Evolutionary conservation across 2,329 filamentous ascomycete genomes (phyloP), one percentile per base, ranked within the genome.

Genomic region (Cladorrhinum sp.): DNA sequence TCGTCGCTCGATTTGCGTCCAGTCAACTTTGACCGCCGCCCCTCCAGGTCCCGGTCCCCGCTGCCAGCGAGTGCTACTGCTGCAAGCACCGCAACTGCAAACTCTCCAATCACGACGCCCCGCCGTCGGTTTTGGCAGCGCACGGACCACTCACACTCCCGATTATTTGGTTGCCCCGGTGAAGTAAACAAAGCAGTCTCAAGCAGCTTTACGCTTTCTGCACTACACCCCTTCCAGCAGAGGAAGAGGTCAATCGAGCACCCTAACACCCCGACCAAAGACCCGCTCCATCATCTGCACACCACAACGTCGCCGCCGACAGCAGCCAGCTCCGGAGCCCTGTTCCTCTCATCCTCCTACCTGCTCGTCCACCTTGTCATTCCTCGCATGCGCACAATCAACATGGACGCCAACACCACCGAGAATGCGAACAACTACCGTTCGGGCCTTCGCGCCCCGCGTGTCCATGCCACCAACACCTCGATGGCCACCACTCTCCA

Each of bases 261-360:
- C 55, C 27, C 57, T 59, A 58, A 50, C 22, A 57, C 57, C 56
- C 29, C 57, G 58, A 58, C 53, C 22, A 58, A 56, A 61, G 61
- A 59, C 58, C 63, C 67, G 60, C 62, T 68, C 67, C 63, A 53
- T 63, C 58, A 53, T 67, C 62, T 68, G 68, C 63, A 54, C 63
- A 57, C 52, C 68, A 71, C 64, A 50, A 71, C 70, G 67, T 66
- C 66, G 67, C 65, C 66, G 54, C 66, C 69, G 63, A 67, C 68
- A 51, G 65, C 70, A 62, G 67, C 69, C 55, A 65, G 65, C 23
- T 59, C 70, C 50, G 75, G 75, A 71, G 72, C 73, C 59, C 65
- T 75, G 72, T 74, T 76, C 68, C 71, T 77, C 65, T 69, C 72
- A 64, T 71, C 72, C 58, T 70, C 65, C 59, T 69, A 70, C 62